Evolutionary conservation across 208 protist genomes (phyloP).

Genomic region (Leishmania arabica): DNA sequence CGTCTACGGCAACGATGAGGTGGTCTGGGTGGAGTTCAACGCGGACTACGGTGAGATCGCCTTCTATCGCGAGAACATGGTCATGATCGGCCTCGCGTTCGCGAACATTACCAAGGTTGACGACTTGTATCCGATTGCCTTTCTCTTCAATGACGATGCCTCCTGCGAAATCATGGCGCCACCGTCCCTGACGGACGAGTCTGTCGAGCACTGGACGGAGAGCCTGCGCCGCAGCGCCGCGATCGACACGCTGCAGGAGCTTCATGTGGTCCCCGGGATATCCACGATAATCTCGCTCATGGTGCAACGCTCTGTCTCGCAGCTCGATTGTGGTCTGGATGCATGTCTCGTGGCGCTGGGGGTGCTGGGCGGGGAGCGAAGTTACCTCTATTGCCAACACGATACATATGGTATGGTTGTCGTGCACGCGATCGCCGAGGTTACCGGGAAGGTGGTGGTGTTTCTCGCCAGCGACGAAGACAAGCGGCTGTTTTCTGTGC

Average conservation of each 20-base stretch:
- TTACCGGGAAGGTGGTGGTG: conserved; percentile 68
- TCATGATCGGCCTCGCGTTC: conserved; percentile 86
- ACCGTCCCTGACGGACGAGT: conserved; percentile 53
- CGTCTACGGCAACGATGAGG: conserved; percentile 85
- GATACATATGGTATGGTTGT: conserved; percentile 84
- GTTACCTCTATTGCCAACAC: conserved; percentile 81
- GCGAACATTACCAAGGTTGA: conserved; percentile 71
- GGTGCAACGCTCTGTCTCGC: conserved; percentile 65
- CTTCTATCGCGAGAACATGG: conserved; percentile 88
- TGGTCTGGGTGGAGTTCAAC: conserved; percentile 91
- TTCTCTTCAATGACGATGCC: conserved; percentile 90
- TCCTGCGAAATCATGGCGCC: conserved; percentile 80
- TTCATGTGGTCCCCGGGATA: conserved; percentile 76
- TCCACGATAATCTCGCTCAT: conserved; percentile 60
- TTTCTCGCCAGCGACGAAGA: conserved; percentile 77
- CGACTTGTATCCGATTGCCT: conserved; percentile 87
- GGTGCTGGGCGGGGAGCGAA: conserved; percentile 83
- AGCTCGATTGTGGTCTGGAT: conserved; percentile 66
- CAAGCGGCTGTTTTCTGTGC: conserved; percentile 67
- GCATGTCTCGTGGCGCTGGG: conserved; percentile 76
- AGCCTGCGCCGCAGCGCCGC: conserved; percentile 70
- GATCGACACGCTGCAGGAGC: conserved; percentile 73
- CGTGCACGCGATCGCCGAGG: conserved; percentile 70
- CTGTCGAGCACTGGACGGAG: conserved; percentile 51
- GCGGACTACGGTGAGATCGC: conserved; percentile 83